Conservation (phyloP, 164 flowering plant genomes). For the Umbilicus rupestris region DNA sequence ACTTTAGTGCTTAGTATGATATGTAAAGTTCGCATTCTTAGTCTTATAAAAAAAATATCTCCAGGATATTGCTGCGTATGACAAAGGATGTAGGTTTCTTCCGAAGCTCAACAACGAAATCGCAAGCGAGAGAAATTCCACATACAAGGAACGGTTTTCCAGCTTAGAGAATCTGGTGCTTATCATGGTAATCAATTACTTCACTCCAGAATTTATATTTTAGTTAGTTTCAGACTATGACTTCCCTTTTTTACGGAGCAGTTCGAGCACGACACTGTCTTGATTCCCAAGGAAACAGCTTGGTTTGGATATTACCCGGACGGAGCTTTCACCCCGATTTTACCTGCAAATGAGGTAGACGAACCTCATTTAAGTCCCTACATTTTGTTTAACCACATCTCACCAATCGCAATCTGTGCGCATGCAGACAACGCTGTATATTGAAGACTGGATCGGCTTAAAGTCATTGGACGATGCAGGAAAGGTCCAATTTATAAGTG, state of each 20-base stretch:
- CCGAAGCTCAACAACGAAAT: constrained; percentile 90
- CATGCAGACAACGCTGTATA: constrained; percentile 32
- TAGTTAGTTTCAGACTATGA: background rate
- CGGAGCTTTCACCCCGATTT: constrained; percentile 55
- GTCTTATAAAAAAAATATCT: constrained; percentile 1
- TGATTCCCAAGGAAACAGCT: constrained; percentile 84
- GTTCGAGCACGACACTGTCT: constrained; percentile 79
- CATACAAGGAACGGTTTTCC: constrained; percentile 67
- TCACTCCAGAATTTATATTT: background rate
- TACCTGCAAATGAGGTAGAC: constrained; percentile 61
- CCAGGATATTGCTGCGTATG: constrained; percentile 57
- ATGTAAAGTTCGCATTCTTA: background rate
- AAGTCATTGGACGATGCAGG: constrained; percentile 31
- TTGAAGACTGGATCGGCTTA: constrained; percentile 37
- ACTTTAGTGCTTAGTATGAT: background rate
- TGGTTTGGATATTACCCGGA: constrained; percentile 99
- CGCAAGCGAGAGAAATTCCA: constrained; percentile 50
- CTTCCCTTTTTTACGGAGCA: constrained; percentile 17
- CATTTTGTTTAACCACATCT: background rate
- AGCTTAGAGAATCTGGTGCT: constrained; percentile 80
- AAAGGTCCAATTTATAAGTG: constrained; percentile 25
- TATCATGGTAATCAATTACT: constrained; percentile 54
- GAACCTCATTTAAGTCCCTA: background rate
- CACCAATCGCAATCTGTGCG: background rate
- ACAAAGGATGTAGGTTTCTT: constrained; percentile 64